Evolutionary conservation across 1,284 basidiomycete species (phyloP), one percentile per base, ranked within the genome.

Genomic region (Microstroma glucosiphilum): DNA sequence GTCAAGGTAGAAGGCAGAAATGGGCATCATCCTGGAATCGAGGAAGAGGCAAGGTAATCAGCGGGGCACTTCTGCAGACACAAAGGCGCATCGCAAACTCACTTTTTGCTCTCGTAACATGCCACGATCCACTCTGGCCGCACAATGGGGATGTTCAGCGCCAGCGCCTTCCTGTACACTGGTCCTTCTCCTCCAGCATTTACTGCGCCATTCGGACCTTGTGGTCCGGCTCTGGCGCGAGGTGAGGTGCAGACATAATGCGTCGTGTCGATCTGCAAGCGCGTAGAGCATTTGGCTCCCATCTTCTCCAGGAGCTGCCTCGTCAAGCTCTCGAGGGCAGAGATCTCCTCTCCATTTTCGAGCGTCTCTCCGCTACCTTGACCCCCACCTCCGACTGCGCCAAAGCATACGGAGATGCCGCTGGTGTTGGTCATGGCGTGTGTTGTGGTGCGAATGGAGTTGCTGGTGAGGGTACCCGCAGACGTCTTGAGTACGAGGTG

Each of bases 261-360:
- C 12, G 77, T 78, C 1, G 77, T 79, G 25, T 79, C 77, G 51
- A 97, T 92, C 81, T 93, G 90, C 26, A 99, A 92, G 70, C 87
- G 88, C 68, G 93, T 89, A 69, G 88, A 90, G 86, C 88, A 91
- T 26, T 67, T 67, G 1, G 71, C 76, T 40, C 70, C 68, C 68
- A 79, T 68, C 26, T 61, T 58, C 40, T 56, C 51, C 26, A 79
- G 58, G 6, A 70, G 67, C 21, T 64, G 55, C 51, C 71, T 69
- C 40, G 72, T 67, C 21, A 61, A 55, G 9, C 66, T 70, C 42
- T 73, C 64, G 11, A 70, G 66, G 25, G 65, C 55, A 17, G 51
- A 23, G n/a, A 62, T 59, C 46, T 19, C 21, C 6, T 54, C 51
- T n/a, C 43, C 43, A n/a, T 17, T 21, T 6, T 58, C 56, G 48